phyloP scores from a whole-genome alignment of 768 basidiomycete species.

The Panaeolus papilionaceus region DNA sequence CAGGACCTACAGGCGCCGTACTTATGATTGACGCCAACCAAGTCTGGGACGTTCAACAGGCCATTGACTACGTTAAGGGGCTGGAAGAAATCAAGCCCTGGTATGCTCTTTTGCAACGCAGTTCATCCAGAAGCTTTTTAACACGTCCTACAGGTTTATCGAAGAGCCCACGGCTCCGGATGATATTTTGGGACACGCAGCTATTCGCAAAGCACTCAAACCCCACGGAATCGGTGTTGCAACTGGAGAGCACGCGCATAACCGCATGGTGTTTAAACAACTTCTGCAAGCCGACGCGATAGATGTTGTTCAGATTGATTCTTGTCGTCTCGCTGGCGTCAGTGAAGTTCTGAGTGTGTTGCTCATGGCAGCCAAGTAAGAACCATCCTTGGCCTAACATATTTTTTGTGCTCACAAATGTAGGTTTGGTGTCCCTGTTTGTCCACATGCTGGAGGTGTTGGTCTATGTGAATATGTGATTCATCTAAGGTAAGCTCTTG shows the following conservation, averaged over 20 bases:
- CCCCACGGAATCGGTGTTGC: slow-evolving; percentile 88
- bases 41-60: slow-evolving; percentile 93
- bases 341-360: slow-evolving; percentile 92
- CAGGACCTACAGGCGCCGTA: slow-evolving; percentile 92
- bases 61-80: slow-evolving; percentile 88
- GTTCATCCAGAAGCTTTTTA: background rate
- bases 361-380: slow-evolving; percentile 88
- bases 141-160: slow-evolving; percentile 68
- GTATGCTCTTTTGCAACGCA: slow-evolving; percentile 42
- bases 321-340: slow-evolving; percentile 91
- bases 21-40: slow-evolving; percentile 99
- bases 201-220: slow-evolving; percentile 78
- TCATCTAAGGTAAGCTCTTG: slow-evolving; percentile 62
- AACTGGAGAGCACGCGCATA: slow-evolving; percentile 95
- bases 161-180: slow-evolving; percentile 95
- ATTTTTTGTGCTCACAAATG: background rate
- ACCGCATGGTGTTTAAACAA: slow-evolving; percentile 96
- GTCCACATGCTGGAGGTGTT: slow-evolving; percentile 95
- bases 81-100: slow-evolving; percentile 87
- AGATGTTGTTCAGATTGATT: slow-evolving; percentile 95
- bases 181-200: slow-evolving; percentile 85
- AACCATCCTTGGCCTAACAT: slow-evolving; percentile 12
- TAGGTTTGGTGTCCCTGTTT: slow-evolving; percentile 85
- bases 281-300: slow-evolving; percentile 90
- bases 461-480: slow-evolving; percentile 94